Base-by-base conservation (phyloP, 1,284 basidiomycete species). In the Tremellales sp. region DNA sequence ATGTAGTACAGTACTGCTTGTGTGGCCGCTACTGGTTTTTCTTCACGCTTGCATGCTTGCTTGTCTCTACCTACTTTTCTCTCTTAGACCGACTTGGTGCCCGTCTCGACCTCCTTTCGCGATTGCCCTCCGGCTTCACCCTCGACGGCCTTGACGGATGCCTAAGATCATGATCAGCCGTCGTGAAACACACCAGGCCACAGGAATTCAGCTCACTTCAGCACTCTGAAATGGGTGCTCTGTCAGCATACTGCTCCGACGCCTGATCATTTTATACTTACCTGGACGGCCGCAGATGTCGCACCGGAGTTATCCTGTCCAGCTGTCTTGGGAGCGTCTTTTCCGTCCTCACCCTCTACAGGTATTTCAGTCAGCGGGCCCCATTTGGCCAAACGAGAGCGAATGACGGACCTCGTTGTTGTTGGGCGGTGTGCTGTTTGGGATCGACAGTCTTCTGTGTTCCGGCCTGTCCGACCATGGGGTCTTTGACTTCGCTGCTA, bases 391-490 rank as follows among this genome's bases (percentile, higher is more conserved):
- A 39, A 39, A 8, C 18, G 22, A 27, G 35, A 48, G 29, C 5
- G n/a, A 24, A 31, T 10, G 22, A 56, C 57, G 38, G 31, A 59
- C 57, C 55, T 48, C 52, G 54, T 33, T 59, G 57, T 35, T 59
- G 44, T 38, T 54, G 52, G 36, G 53, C 53, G 32, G 50, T 57
- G 37, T 55, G 46, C 40, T 59, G 57, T 12, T 41, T 38, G 12
- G 37, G 22, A 6, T 41, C 34, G 4, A 26, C 44, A 18, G 5
- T 32, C 4, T 45, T 34, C 14, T 31, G 16, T 27, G 38, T 38
- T 38, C 44, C 54, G 22, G 38, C 49, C 24, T 46, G 42, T 6
- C 47, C 46, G 28, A 56, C 41, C 26, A 51, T 28, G 25, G 53
- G 49, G 47, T 58, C 53, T 26, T 48, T 40, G 35, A 45, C 46